These are phyloP conservation scores for Torulaspora microellipsoides DNA, from an alignment of 805 yeast genomes.

Conservation along the genomic window DNA sequence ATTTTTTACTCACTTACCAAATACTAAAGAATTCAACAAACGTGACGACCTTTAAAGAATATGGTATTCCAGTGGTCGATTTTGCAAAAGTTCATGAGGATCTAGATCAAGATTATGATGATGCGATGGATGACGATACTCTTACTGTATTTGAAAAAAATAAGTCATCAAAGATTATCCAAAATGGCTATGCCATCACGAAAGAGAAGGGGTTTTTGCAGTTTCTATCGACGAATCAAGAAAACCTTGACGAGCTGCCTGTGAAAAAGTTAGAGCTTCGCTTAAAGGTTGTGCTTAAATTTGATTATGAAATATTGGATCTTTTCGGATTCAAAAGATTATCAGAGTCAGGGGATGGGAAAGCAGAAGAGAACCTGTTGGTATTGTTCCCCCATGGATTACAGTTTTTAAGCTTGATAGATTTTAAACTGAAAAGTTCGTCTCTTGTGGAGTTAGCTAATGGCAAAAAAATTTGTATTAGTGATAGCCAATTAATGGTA, in stretches of 20 bases:
- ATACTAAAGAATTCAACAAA: slow-evolving; percentile 23
- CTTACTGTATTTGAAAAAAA: slow-evolving; percentile 31
- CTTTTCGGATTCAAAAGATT: slow-evolving; percentile 25
- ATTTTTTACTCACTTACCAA: slow-evolving; percentile 31
- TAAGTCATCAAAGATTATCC: slow-evolving; percentile 30
- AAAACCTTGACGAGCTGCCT: slow-evolving; percentile 29
- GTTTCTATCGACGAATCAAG: slow-evolving; percentile 18
- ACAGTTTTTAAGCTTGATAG: slow-evolving; percentile 25
- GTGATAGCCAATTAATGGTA: slow-evolving; percentile 20
- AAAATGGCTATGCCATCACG: slow-evolving; percentile 32
- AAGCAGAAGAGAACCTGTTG: slow-evolving; percentile 23
- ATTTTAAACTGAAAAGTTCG: slow-evolving; percentile 27
- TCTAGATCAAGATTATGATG: slow-evolving; percentile 18
- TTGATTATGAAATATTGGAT: slow-evolving; percentile 31
- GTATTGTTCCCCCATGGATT: slow-evolving; percentile 31
- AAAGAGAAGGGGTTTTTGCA: slow-evolving; percentile 32
- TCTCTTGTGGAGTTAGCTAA: slow-evolving; percentile 21
- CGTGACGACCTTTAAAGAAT: slow-evolving; percentile 24
- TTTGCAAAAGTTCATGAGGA: slow-evolving; percentile 10
- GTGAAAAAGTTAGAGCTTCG: slow-evolving; percentile 30
- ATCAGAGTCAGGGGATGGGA: slow-evolving; percentile 14
- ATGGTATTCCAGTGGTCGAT: slow-evolving; percentile 29
- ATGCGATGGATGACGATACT: slow-evolving; percentile 28
- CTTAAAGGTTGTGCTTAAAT: slow-evolving; percentile 31
- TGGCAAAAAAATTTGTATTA: slow-evolving; percentile 19